Conservation (phyloP, 2,329 filamentous ascomycete genomes). For the Aspergillus intermedius region DNA sequence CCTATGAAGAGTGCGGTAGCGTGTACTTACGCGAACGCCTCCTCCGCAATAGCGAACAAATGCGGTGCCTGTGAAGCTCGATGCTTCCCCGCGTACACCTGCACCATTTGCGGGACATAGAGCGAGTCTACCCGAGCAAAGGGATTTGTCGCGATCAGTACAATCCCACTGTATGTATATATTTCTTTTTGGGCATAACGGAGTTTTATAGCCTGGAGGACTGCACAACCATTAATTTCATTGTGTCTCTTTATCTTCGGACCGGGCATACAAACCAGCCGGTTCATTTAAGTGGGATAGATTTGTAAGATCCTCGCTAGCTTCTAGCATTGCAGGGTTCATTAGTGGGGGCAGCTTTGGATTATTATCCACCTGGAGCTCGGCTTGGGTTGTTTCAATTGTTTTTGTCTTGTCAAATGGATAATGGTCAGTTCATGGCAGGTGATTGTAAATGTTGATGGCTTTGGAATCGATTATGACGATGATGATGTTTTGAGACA, state of each 20-base stretch:
- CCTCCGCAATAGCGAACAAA: constrained; percentile 96
- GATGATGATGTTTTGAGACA: constrained; percentile 5
- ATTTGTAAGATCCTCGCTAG: constrained; percentile 95
- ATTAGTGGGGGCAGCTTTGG: constrained; percentile 81
- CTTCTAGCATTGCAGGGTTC: constrained; percentile 97
- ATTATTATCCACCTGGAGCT: constrained; percentile 70
- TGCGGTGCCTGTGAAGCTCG: constrained; percentile 94
- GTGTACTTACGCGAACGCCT: constrained; percentile 78
- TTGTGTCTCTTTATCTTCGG: constrained; percentile 1
- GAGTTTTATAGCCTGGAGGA: constrained; percentile 93
- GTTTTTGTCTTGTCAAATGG: constrained; percentile 59
- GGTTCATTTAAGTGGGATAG: constrained; percentile 97
- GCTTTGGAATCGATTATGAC: not conserved
- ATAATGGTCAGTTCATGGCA: constrained; percentile 6
- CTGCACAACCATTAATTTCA: constrained; percentile 44
- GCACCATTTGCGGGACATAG: constrained; percentile 99
- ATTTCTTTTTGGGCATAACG: constrained; percentile 98
- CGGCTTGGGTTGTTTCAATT: constrained; percentile 68
- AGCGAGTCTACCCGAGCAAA: constrained; percentile 96
- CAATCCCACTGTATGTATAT: constrained; percentile 98
- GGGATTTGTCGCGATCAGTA: constrained; percentile 95
- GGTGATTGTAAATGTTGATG: not conserved
- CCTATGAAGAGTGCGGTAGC: not conserved
- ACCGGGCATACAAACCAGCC: constrained; percentile 59
- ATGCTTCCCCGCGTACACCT: constrained; percentile 96